Base-by-base conservation (phyloP, 768 basidiomycete species). In the Lanmaoa pseudosensibilis region DNA sequence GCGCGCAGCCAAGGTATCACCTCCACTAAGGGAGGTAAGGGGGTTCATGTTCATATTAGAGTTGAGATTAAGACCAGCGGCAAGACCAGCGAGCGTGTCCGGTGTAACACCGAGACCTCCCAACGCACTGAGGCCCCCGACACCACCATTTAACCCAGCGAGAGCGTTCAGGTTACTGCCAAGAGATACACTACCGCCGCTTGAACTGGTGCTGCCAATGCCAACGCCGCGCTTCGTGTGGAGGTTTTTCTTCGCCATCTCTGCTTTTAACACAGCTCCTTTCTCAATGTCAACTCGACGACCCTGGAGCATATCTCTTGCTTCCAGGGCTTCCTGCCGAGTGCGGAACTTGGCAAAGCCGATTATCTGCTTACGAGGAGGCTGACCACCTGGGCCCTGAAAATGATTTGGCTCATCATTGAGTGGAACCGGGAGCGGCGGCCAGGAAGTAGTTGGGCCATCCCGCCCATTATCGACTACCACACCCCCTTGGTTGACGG, bases 171-270 rank as follows among this genome's bases (percentile, higher is more conserved):
- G 36, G 52, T 66, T 66, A 58, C 39, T 61, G 39, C 70, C 69
- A 46, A 66, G 57, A 57, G 69, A 63, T 46, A 69, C 52, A 54
- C 65, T 57, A 44, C 73, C 73, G 54, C 69, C 59, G 36, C 63
- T 65, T 13, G 69, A 60, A 23, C 54, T 58, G 10, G 61, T 64
- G 36, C 76, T 76, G 19, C 84, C 77, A 6, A 84, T 84, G n/a
- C 91, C 91, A 23, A 93, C 86, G 3, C 90, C 90, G 38, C 92
- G 80, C 77, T 96, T 97, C 19, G 94, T 96, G 68, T 99, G 96
- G 38, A 99, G 74, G 68, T 99, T 98, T 83, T 99, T 99, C 84
- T 98, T 98, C 19, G 97, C 97, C 95, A 99, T 98, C 75, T 98
- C 97, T 21, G 96, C 97, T 73, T 98, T 98, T 38, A 99, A 73